Conservation (phyloP, 257 asterid genomes). For the Solanum okadae region DNA sequence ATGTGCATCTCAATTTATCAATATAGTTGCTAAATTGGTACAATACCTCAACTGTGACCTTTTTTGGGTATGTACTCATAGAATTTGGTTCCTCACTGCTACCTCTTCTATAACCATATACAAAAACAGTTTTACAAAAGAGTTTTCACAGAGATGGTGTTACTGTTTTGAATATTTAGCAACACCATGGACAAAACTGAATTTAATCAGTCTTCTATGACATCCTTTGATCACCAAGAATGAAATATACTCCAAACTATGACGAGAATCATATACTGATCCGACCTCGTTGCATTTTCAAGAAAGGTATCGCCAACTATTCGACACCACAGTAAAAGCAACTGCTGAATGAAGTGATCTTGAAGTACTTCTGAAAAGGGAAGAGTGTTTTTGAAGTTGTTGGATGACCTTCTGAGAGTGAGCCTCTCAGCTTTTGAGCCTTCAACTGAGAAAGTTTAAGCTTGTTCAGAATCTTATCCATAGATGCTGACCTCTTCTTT, state of each 20-base stretch:
- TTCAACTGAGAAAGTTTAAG: slow-evolving; percentile 32
- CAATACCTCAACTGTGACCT: not conserved
- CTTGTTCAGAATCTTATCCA: slow-evolving; percentile 50
- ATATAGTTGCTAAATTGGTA: not conserved
- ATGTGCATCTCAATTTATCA: not conserved
- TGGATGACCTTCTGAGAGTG: slow-evolving; percentile 6
- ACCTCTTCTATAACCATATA: not conserved
- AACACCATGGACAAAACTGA: not conserved
- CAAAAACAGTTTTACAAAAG: not conserved
- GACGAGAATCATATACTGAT: not conserved
- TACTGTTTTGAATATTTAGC: not conserved
- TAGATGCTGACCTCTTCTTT: slow-evolving; percentile 46
- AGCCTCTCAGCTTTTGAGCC: slow-evolving; percentile 42
- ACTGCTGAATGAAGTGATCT: slow-evolving; percentile 17
- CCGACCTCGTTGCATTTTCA: not conserved
- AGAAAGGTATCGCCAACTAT: not conserved
- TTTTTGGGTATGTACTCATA: not conserved
- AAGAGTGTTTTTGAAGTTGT: slow-evolving; percentile 7
- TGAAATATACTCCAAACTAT: not conserved
- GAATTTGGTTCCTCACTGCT: not conserved
- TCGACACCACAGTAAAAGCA: slow-evolving; percentile 23
- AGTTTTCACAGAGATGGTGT: not conserved
- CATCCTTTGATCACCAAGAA: not conserved
- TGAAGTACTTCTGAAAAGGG: slow-evolving; percentile 14
- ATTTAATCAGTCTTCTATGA: not conserved